Percentiles rank a stretch among this genome's conserved stretches.
phyloP scores from a whole-genome alignment of 2,329 filamentous ascomycete species.

The Cladosporium phlei region DNA sequence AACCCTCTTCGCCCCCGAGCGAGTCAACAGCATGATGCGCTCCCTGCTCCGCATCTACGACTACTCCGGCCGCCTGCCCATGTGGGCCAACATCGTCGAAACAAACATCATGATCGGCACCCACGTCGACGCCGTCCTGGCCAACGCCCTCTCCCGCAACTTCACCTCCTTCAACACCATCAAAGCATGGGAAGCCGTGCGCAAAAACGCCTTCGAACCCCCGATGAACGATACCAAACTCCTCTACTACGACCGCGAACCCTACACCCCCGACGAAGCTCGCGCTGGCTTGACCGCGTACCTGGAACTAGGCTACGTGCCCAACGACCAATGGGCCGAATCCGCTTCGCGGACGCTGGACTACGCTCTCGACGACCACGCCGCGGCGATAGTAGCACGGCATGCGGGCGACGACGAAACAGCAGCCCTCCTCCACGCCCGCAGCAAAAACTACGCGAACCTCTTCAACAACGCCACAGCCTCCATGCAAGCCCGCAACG shows the following conservation, averaged over 20 bases:
- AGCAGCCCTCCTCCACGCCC: conserved; percentile 30
- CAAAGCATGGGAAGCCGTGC: conserved; percentile 43
- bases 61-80: conserved; percentile 44
- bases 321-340: conserved; percentile 47
- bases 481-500: conserved; percentile 47
- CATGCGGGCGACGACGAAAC: conserved; percentile 34
- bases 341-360: conserved; percentile 45
- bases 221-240: conserved; percentile 42
- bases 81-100: conserved; percentile 49
- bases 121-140: conserved; percentile 45
- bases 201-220: conserved; percentile 43
- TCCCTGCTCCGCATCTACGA: conserved; percentile 43
- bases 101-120: conserved; percentile 51
- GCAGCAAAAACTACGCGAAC: conserved; percentile 40
- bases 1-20: conserved; percentile 44
- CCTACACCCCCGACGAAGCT: conserved; percentile 42
- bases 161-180: conserved; percentile 42
- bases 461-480: conserved; percentile 42
- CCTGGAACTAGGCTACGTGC: conserved; percentile 42
- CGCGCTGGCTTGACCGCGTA: conserved; percentile 45
- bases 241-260: conserved; percentile 46
- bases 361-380: conserved; percentile 46
- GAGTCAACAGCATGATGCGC: conserved; percentile 47
- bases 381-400: conserved; percentile 39
- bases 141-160: conserved; percentile 43